A percentile compares a stretch with the other conserved stretches of the same genome.
phyloP scores from a whole-genome alignment of 805 yeast genomes.

The Phaffomyces thermotolerans region DNA sequence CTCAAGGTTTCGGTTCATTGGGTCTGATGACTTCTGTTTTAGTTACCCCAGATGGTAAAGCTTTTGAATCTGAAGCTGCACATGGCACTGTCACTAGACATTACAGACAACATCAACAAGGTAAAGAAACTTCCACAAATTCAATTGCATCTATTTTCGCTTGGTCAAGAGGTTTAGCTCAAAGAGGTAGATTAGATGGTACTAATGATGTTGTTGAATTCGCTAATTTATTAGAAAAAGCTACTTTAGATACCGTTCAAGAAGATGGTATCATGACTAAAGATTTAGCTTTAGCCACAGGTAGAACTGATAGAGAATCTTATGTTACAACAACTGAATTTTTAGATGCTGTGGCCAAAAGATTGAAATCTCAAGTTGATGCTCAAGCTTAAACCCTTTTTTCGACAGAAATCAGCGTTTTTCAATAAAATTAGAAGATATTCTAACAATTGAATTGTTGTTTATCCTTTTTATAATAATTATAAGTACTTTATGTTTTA shows the following conservation, averaged over 20 bases:
- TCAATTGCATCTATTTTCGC: slow-evolving; percentile 83
- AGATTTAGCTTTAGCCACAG: slow-evolving; percentile 69
- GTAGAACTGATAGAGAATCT: slow-evolving; percentile 50
- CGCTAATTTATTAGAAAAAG: slow-evolving; percentile 56
- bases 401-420: background rate
- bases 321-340: slow-evolving; percentile 73
- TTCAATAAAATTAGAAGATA: background rate
- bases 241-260: slow-evolving; percentile 67
- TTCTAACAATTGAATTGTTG: slow-evolving; percentile 5
- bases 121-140: slow-evolving; percentile 78
- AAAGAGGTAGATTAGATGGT: slow-evolving; percentile 69
- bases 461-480: background rate
- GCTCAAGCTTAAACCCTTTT: slow-evolving; percentile 3
- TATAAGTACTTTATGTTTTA: background rate
- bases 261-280: slow-evolving; percentile 75
- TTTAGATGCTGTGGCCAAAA: slow-evolving; percentile 66
- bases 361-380: slow-evolving; percentile 27
- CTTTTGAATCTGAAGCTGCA: slow-evolving; percentile 83
- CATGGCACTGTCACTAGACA: slow-evolving; percentile 88
- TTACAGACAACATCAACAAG: slow-evolving; percentile 73
- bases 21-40: slow-evolving; percentile 81
- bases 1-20: slow-evolving; percentile 80
- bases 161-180: slow-evolving; percentile 79
- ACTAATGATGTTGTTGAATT: slow-evolving; percentile 67
- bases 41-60: slow-evolving; percentile 78